Percentiles rank a stretch among this genome's conserved stretches.
phyloP scores from a whole-genome alignment of 2,329 filamentous ascomycete genomes.

The Microsporum canis region DNA sequence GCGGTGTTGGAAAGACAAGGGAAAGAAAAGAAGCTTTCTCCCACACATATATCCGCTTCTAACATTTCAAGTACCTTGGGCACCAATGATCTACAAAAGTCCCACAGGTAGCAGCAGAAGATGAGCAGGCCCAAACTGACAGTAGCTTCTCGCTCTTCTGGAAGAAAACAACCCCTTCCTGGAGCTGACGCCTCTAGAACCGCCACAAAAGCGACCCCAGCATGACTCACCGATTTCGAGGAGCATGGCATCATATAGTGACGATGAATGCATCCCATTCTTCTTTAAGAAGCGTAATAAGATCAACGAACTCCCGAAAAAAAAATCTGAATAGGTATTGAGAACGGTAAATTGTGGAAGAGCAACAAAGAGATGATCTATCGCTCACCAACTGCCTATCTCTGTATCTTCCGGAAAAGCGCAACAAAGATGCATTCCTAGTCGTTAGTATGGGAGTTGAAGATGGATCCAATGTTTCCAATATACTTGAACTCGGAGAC shows the following conservation, averaged over 20 bases:
- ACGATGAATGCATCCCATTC: background rate
- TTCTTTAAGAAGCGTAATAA: background rate
- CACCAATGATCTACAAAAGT: background rate
- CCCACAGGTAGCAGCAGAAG: background rate
- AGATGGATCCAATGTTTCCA: background rate
- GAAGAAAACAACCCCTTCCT: background rate
- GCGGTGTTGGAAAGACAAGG: background rate
- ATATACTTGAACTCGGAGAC: background rate
- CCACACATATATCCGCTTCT: background rate
- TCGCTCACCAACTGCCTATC: background rate
- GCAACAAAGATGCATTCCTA: background rate
- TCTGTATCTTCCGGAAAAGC: background rate
- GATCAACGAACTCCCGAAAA: background rate
- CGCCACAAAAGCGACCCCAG: background rate
- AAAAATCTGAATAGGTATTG: background rate
- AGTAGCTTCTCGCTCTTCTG: background rate
- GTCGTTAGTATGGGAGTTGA: background rate
- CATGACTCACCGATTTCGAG: background rate
- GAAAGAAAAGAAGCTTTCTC: background rate
- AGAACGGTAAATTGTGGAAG: background rate
- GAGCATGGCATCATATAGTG: background rate
- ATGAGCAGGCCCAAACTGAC: background rate
- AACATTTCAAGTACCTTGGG: background rate
- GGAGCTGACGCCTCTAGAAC: background rate
- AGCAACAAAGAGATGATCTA: background rate